Percentiles rank a stretch among this genome's conserved stretches.
phyloP scores from a whole-genome alignment of 305 asterid species.

The Petunia hybrid region DNA sequence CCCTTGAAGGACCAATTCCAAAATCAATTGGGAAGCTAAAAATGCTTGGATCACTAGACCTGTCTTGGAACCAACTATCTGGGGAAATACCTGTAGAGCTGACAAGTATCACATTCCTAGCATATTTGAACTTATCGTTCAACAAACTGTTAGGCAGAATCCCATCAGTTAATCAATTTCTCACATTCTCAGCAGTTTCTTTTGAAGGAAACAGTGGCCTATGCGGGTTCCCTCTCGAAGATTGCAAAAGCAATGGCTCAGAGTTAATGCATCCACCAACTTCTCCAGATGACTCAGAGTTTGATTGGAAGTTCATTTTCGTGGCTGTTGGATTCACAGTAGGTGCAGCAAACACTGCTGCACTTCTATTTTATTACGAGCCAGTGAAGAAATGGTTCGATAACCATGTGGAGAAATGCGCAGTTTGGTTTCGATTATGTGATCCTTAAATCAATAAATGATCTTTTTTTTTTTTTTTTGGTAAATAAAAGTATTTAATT shows the following conservation, averaged over 20 bases:
- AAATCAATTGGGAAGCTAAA: conserved; percentile 46
- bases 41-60: conserved; percentile 50
- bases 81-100: conserved; percentile 48
- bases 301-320: neutral
- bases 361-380: conserved; percentile 15
- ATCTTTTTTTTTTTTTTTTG: too few relatives aligned
- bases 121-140: conserved; percentile 46
- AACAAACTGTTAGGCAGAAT: conserved; percentile 46
- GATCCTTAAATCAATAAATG: too few relatives aligned
- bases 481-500: too few relatives aligned
- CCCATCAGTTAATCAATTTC: conserved; percentile 43
- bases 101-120: conserved; percentile 41
- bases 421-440: too few relatives aligned
- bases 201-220: conserved; percentile 40
- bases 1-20: conserved; percentile 44
- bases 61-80: conserved; percentile 42
- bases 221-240: neutral
- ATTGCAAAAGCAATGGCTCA: conserved; percentile 21
- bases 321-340: neutral
- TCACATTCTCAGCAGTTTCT: conserved; percentile 41
- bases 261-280: neutral
- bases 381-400: neutral
- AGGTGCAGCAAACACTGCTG: neutral
- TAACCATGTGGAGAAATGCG: neutral
- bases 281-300: neutral